These are phyloP conservation scores for Alternaria sp. DNA, from an alignment of 2,329 filamentous ascomycete genomes.

Conservation along the genomic window DNA sequence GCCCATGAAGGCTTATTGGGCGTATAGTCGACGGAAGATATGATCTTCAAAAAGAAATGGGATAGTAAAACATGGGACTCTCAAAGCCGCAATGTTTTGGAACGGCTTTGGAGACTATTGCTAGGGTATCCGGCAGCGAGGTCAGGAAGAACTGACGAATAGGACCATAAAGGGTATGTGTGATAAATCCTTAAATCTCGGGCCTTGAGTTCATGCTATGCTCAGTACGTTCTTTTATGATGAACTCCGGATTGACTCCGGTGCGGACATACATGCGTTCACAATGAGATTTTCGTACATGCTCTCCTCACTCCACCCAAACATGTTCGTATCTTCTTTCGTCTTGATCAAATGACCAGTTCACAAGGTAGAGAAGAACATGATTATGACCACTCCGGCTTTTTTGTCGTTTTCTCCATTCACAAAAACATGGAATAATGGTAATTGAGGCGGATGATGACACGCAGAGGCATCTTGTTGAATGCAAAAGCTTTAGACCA, in stretches of 20 bases:
- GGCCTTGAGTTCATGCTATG: too few species aligned
- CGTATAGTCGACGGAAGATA: slow-evolving; percentile 63
- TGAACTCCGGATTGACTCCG: too few species aligned
- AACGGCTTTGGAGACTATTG: not conserved
- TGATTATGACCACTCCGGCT: too few species aligned
- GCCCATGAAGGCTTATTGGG: slow-evolving; percentile 78
- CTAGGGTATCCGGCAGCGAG: not conserved
- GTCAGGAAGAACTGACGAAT: too few species aligned
- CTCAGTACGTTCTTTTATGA: too few species aligned
- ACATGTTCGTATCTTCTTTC: not conserved
- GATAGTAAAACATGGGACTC: not conserved
- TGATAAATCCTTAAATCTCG: too few species aligned
- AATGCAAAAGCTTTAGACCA: too few species aligned
- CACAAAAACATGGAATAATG: not conserved
- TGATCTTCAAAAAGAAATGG: not conserved
- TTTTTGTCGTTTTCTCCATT: not conserved
- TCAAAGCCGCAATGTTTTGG: not conserved
- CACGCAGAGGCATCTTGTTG: too few species aligned
- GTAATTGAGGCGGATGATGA: not conserved
- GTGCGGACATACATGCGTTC: too few species aligned
- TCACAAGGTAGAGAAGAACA: not conserved
- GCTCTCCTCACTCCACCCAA: not conserved
- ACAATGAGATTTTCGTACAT: too few species aligned
- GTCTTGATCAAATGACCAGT: not conserved
- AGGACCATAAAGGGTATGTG: too few species aligned